Evolutionary conservation across 78 protist species (phyloP).

Genomic region (Cavenderia fasciculata): DNA sequence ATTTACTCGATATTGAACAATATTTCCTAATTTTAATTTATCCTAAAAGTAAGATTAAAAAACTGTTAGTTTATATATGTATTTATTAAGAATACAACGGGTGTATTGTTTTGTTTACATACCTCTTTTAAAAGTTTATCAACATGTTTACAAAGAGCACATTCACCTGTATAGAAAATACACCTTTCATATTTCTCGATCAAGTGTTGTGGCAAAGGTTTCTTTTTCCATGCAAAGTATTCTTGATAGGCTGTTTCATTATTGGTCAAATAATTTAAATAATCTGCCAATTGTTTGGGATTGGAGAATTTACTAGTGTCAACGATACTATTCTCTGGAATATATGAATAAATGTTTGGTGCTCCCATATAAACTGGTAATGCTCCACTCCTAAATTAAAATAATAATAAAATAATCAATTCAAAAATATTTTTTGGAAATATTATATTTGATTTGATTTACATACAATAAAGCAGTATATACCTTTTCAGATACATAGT

Average conservation of each 20-base stretch:
- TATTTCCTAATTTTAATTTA: not conserved
- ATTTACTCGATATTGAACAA: not conserved
- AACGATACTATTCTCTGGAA: slow-evolving; percentile 32
- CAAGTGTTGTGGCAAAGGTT: slow-evolving; percentile 8
- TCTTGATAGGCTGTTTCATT: slow-evolving; percentile 70
- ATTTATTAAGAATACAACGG: too few species aligned
- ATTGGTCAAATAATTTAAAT: not conserved
- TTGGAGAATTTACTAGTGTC: slow-evolving; percentile 26
- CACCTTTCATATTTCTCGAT: slow-evolving; percentile 21
- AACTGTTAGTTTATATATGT: not conserved
- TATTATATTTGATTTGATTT: not conserved
- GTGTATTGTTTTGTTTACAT: not conserved
- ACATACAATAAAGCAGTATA: slow-evolving; percentile 27
- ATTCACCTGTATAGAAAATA: slow-evolving; percentile 39
- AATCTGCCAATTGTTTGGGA: slow-evolving; percentile 21
- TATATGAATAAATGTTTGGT: slow-evolving; percentile 47
- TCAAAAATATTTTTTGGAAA: not conserved
- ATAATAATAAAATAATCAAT: not conserved
- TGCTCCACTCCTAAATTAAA: slow-evolving; percentile 19
- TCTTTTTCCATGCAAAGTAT: slow-evolving; percentile 46
- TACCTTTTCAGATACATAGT: slow-evolving; percentile 63
- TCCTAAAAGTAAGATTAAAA: not conserved
- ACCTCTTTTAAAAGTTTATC: not conserved
- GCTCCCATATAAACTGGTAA: slow-evolving; percentile 71
- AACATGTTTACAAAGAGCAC: slow-evolving; percentile 31